phyloP scores from a whole-genome alignment of 164 flowering plant species.

The Vitis riparia region DNA sequence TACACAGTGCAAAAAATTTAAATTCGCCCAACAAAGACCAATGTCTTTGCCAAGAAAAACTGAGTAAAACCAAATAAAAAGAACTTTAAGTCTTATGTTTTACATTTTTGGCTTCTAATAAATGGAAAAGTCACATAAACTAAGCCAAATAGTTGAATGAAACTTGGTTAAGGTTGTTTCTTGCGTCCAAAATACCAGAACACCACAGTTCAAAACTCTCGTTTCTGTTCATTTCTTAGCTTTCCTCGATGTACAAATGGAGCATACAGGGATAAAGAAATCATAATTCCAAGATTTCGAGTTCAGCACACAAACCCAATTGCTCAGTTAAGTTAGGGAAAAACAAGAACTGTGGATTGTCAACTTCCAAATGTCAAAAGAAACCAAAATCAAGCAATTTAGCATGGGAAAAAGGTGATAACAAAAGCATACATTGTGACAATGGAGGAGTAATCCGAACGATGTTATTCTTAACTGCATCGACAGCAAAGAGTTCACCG shows the following conservation, averaged over 20 bases:
- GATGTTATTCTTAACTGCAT: conserved; percentile 81
- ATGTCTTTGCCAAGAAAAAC: too few species aligned
- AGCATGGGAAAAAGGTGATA: not conserved
- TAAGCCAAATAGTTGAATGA: too few species aligned
- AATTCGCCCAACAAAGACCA: too few species aligned
- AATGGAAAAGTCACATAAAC: too few species aligned
- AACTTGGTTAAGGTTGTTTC: too few species aligned
- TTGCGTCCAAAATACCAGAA: too few species aligned
- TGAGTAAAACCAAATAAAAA: too few species aligned
- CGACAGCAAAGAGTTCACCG: conserved; percentile 92
- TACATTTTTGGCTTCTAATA: too few species aligned
- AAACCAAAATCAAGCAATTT: not conserved
- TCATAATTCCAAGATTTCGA: not conserved
- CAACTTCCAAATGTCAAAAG: not conserved
- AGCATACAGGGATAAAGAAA: not conserved
- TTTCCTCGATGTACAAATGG: not conserved
- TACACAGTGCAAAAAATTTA: not conserved
- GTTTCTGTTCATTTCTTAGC: not conserved
- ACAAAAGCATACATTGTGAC: conserved; percentile 69
- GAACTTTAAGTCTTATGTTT: too few species aligned
- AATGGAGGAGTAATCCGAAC: conserved; percentile 87
- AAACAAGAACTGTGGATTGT: not conserved
- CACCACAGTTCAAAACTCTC: not conserved
- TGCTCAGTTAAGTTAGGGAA: not conserved
- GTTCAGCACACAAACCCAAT: not conserved